Evolutionary conservation across 192 early-diverging fungal genomes (phyloP).

Genomic region (Geranomyces michiganensis): DNA sequence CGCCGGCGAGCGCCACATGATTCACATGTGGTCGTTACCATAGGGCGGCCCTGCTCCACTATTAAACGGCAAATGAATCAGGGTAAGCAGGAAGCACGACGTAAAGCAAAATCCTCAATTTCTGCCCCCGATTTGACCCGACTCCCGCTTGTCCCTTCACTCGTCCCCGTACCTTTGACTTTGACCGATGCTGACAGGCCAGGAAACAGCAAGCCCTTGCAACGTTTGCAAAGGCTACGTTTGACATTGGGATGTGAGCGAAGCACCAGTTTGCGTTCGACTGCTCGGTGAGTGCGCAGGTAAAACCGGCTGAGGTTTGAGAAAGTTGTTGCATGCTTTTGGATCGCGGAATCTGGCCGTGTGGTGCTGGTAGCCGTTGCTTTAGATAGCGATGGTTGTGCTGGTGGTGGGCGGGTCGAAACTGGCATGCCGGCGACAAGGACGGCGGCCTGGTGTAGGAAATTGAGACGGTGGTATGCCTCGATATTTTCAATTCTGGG

Average conservation of each 20-base stretch:
- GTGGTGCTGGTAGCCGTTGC: neutral
- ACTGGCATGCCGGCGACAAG: conserved; percentile 54
- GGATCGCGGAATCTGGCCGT: neutral
- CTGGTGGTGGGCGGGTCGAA: neutral
- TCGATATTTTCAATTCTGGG: conserved; percentile 47
- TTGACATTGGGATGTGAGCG: conserved; percentile 61
- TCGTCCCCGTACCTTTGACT: neutral
- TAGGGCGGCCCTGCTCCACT: neutral
- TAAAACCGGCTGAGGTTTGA: conserved; percentile 51
- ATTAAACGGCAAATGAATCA: neutral
- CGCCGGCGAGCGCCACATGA: neutral
- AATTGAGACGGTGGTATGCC: conserved; percentile 68
- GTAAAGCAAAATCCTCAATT: neutral
- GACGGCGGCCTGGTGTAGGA: conserved; percentile 64
- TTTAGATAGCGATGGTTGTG: neutral
- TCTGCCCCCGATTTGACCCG: too few relatives aligned
- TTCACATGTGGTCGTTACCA: neutral
- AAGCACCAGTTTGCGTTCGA: conserved; percentile 58
- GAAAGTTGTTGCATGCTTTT: neutral
- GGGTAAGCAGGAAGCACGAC: neutral
- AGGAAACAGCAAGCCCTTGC: conserved; percentile 55
- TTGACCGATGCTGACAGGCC: conserved; percentile 45
- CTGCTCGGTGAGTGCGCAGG: conserved; percentile 47
- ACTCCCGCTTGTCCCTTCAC: too few relatives aligned
- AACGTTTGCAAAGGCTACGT: conserved; percentile 56